A percentile compares a stretch with the other conserved stretches of the same genome.
phyloP scores from a whole-genome alignment of 2,329 filamentous ascomycete genomes.

The Aspergillus chevalieri region DNA sequence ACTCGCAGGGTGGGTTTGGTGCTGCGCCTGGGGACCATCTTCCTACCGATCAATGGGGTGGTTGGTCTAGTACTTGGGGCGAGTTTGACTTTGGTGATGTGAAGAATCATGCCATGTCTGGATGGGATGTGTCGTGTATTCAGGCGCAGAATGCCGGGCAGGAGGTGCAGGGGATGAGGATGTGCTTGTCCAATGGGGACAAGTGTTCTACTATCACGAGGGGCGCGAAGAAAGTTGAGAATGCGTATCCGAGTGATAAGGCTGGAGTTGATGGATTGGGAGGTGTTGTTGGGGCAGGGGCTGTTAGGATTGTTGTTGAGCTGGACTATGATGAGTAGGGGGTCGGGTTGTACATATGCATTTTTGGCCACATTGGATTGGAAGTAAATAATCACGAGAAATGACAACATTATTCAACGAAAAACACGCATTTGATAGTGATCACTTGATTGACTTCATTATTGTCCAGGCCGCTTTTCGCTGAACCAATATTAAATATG shows the following conservation, averaged over 20 bases:
- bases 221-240: constrained; percentile 14
- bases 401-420: no score
- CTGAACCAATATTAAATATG: no score
- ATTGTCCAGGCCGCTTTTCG: no score
- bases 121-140: constrained; percentile 37
- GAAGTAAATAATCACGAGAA: no score
- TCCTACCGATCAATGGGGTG: constrained; percentile 26
- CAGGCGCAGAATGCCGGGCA: constrained; percentile 23
- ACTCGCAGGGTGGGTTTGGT: constrained; percentile 33
- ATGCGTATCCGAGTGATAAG: constrained; percentile 23
- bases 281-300: constrained; percentile 23
- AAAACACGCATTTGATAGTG: no score
- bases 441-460: no score
- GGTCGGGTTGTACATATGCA: no score
- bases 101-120: constrained; percentile 30
- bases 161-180: constrained; percentile 25
- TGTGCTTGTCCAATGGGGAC: constrained; percentile 18
- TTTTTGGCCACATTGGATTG: no score
- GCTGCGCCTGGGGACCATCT: constrained; percentile 22
- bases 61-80: constrained; percentile 33
- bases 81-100: constrained; percentile 33
- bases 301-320: constrained; percentile 22
- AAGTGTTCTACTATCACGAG: constrained; percentile 26
- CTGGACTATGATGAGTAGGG: constrained; percentile 21
- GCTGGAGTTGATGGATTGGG: constrained; percentile 29